Conservation (phyloP, 2,329 filamentous ascomycete species). For the Dothideomycetes sp. region DNA sequence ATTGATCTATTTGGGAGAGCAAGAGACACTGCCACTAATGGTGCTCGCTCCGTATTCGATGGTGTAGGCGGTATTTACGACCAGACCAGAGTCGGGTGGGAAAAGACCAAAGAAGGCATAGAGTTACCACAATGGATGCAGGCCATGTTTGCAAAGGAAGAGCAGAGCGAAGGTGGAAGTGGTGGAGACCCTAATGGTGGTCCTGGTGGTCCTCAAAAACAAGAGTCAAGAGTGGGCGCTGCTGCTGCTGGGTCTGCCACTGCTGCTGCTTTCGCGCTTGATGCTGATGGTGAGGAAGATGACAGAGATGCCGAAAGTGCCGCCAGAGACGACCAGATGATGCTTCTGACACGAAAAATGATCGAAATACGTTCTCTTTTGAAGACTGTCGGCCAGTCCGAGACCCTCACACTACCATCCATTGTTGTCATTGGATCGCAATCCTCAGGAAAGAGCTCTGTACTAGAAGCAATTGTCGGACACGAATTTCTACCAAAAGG, state of each 20-base stretch:
- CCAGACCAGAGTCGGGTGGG: conserved; percentile 72
- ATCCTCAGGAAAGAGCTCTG: conserved; percentile 95
- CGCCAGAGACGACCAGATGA: conserved; percentile 95
- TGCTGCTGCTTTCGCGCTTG: conserved; percentile 69
- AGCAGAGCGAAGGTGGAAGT: conserved; percentile 17
- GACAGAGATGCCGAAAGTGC: conserved; percentile 50
- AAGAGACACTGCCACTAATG: conserved; percentile 56
- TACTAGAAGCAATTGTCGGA: conserved; percentile 90
- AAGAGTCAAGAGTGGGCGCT: conserved; percentile 33
- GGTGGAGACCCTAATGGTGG: conserved; percentile 25
- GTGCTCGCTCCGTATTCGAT: conserved; percentile 60
- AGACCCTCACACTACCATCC: conserved; percentile 76
- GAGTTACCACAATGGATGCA: conserved; percentile 68
- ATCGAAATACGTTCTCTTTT: conserved; percentile 94
- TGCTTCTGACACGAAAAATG: conserved; percentile 98
- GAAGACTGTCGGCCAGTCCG: conserved; percentile 84
- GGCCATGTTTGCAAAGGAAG: conserved; percentile 46
- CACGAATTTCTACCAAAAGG: conserved; percentile 97
- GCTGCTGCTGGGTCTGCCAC: conserved; percentile 59
- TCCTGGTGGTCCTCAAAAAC: conserved; percentile 25
- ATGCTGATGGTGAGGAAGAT: conserved; percentile 54
- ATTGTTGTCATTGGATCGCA: conserved; percentile 99
- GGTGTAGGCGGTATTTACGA: conserved; percentile 64
- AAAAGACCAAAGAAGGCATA: conserved; percentile 68
- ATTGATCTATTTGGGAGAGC: conserved; percentile 65